These are phyloP conservation scores for Nemania sp. DNA, from an alignment of 2,329 filamentous ascomycete species.

Conservation along the genomic window DNA sequence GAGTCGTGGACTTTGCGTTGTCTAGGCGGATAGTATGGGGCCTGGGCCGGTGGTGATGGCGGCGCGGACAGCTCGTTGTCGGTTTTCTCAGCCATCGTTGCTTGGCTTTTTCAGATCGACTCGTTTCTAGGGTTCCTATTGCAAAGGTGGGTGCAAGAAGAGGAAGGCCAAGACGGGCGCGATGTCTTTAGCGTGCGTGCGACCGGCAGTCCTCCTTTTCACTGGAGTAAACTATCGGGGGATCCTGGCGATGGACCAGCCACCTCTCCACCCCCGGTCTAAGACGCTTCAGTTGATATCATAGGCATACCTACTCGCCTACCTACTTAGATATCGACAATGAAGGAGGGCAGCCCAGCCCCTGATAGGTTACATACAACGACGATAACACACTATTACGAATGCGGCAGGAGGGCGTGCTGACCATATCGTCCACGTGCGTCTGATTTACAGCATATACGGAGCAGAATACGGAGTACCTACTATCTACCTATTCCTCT, in stretches of 20 bases:
- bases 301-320: not conserved
- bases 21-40: constrained; percentile 30
- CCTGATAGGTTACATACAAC: not conserved
- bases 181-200: constrained; percentile 4
- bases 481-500: no score
- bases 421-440: not conserved
- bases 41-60: constrained; percentile 3
- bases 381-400: constrained; percentile 9
- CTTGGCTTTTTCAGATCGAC: constrained; percentile 19
- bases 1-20: constrained; percentile 34
- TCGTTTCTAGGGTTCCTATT: not conserved
- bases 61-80: constrained; percentile 18
- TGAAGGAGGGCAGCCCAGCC: not conserved
- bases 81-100: constrained; percentile 31
- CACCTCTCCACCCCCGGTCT: not conserved
- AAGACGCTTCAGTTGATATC: not conserved
- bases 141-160: constrained; percentile 10
- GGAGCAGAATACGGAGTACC: no score
- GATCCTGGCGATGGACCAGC: no score
- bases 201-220: not conserved
- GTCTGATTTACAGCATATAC: not conserved
- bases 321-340: not conserved
- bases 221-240: no score
- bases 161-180: constrained; percentile 27
- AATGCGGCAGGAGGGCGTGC: constrained; percentile 15